Conservation (phyloP, 257 asterid species). For the Nicotiana tomentosiformis region DNA sequence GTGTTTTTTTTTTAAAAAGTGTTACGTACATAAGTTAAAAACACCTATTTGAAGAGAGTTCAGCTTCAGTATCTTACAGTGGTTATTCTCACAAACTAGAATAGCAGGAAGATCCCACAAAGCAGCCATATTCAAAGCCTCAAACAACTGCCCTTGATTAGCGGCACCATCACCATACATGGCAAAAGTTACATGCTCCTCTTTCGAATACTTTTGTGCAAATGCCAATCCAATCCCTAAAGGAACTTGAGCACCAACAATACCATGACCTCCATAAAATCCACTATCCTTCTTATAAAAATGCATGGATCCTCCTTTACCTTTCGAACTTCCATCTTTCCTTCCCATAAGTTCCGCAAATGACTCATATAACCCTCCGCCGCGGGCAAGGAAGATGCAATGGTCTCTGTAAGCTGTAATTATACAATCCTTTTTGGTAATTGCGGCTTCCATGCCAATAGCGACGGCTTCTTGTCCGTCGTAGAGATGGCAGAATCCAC, state of each 20-base stretch:
- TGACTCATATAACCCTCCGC: conserved; percentile 59
- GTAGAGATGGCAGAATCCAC: conserved; percentile 94
- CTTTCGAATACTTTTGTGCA: conserved; percentile 90
- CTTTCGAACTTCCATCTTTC: conserved; percentile 76
- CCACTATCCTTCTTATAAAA: conserved; percentile 79
- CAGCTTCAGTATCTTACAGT: conserved; percentile 53
- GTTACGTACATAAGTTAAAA: too few relatives aligned
- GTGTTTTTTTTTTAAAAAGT: too few relatives aligned
- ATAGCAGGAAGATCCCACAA: conserved; percentile 97
- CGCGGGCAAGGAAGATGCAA: conserved; percentile 67
- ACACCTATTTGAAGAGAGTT: background rate
- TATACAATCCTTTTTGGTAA: conserved; percentile 59
- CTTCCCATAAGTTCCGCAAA: conserved; percentile 95
- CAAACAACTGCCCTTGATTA: conserved; percentile 94
- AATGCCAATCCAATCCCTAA: conserved; percentile 87
- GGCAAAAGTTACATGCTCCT: conserved; percentile 71
- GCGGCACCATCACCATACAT: conserved; percentile 99
- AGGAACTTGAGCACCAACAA: conserved; percentile 95
- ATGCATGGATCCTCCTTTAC: conserved; percentile 99
- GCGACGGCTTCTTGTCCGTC: conserved; percentile 96
- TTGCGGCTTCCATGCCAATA: conserved; percentile 96
- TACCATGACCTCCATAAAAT: conserved; percentile 95
- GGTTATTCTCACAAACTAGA: conserved; percentile 95
- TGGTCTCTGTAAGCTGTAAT: conserved; percentile 81
- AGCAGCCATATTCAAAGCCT: conserved; percentile 97